phyloP scores from a whole-genome alignment of 805 yeast genomes.

The Myxozyma vanderwaltii region DNA sequence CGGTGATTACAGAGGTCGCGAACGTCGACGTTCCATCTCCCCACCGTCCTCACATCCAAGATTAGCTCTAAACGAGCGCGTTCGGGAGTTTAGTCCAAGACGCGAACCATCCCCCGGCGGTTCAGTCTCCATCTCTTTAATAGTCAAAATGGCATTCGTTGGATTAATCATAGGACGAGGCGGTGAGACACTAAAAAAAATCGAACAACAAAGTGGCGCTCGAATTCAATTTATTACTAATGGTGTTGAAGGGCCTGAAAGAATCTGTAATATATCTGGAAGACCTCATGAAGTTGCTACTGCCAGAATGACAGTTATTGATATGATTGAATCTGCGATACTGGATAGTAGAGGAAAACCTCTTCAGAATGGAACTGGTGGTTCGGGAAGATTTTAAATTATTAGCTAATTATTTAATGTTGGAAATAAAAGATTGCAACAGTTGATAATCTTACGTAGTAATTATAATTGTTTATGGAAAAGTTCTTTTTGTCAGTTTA shows the following conservation, averaged over 20 bases:
- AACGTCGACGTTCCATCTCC: conserved; percentile 17
- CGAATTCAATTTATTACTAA: conserved; percentile 35
- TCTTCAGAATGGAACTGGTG: conserved; percentile 23
- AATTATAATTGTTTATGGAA: too few relatives aligned
- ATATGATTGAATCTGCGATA: conserved; percentile 28
- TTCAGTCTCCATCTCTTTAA: conserved; percentile 19
- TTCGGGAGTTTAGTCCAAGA: conserved; percentile 24
- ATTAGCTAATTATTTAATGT: not conserved
- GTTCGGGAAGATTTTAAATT: not conserved
- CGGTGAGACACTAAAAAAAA: conserved; percentile 35
- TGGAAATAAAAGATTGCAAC: not conserved
- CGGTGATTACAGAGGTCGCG: conserved; percentile 13
- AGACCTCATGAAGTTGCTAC: conserved; percentile 15
- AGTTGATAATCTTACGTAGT: too few relatives aligned
- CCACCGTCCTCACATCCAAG: conserved; percentile 29
- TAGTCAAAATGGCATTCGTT: conserved; percentile 32
- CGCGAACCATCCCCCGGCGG: conserved; percentile 34
- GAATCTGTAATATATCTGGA: conserved; percentile 33
- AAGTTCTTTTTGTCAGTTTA: too few relatives aligned
- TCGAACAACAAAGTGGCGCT: conserved; percentile 34
- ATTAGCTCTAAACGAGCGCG: conserved; percentile 23
- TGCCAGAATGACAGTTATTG: conserved; percentile 23
- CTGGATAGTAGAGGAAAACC: conserved; percentile 28
- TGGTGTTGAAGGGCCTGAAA: conserved; percentile 34
- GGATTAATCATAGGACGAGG: conserved; percentile 37